Percentiles rank a stretch among this genome's conserved stretches.
These are phyloP conservation scores for Trichaptum fuscoviolaceum DNA, from an alignment of 768 basidiomycete genomes.

Conservation along the genomic window DNA sequence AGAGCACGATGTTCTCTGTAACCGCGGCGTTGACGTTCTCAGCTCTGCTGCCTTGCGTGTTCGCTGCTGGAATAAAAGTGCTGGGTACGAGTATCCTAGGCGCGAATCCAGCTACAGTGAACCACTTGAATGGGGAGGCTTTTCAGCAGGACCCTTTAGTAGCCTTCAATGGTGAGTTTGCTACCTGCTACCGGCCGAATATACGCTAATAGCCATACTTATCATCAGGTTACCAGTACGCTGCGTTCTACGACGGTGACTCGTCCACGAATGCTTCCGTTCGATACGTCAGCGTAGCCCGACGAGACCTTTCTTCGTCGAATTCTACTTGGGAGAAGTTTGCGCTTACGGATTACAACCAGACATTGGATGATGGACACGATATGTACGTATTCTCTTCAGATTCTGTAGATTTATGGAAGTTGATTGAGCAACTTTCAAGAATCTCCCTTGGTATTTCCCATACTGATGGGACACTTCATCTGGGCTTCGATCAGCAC, in stretches of 20 bases:
- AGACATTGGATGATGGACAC: slow-evolving; percentile 33
- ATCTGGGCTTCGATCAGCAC: slow-evolving; percentile 33
- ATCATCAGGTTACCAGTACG: slow-evolving; percentile 28
- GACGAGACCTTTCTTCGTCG: slow-evolving; percentile 17
- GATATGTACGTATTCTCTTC: slow-evolving; percentile 22
- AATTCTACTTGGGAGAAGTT: slow-evolving; percentile 23
- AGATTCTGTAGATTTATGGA: not conserved
- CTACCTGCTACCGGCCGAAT: too few relatives aligned
- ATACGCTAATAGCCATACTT: not conserved
- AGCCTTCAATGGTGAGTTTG: slow-evolving; percentile 26
- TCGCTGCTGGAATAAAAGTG: slow-evolving; percentile 6
- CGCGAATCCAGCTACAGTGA: slow-evolving; percentile 28
- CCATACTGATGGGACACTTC: slow-evolving; percentile 30
- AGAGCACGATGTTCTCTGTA: not conserved
- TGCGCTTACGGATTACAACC: slow-evolving; percentile 29
- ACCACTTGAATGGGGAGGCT: slow-evolving; percentile 32
- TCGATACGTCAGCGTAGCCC: slow-evolving; percentile 23
- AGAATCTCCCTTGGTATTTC: slow-evolving; percentile 34
- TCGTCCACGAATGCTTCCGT: slow-evolving; percentile 22
- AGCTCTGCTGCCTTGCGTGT: not conserved
- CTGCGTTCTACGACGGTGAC: slow-evolving; percentile 26
- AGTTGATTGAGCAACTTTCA: not conserved
- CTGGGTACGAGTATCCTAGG: slow-evolving; percentile 21
- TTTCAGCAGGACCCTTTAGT: slow-evolving; percentile 31
- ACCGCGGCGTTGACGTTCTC: not conserved